Base-by-base conservation (phyloP, 768 basidiomycete genomes). In the Russula ochroleuca region DNA sequence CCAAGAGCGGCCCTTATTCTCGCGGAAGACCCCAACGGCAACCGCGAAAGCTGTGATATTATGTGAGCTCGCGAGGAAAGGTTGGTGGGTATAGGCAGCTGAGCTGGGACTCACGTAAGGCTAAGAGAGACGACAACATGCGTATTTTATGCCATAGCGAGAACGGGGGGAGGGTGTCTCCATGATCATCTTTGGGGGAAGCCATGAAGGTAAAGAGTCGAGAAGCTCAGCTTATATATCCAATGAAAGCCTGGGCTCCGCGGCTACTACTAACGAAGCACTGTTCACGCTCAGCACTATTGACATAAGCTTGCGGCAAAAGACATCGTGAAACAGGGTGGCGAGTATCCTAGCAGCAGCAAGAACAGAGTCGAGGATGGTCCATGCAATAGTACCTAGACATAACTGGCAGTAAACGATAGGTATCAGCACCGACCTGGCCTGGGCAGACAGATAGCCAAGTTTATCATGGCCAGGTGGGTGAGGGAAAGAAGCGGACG, bases 1-100 rank as follows among this genome's bases (percentile, higher is more conserved):
- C 64, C 64, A 65, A 2, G 64, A 65, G 25, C 64, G 60, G 13
- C 60, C 55, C 2, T 51, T 19, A 15, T 56, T 65, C 31, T 61
- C 49, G 31, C 40, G 53, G 49, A 62, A 65, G 8, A 60, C 21
- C 0, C 50, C 59, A 5, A 60, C 2, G 1, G 31, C 40, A 10
- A 52, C 14, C 15, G 28, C 50, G 11, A 60, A 23, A 15, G 50
- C 59, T 60, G 59, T 33, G 9, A 37, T 1, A 19, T 47, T 21
- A 23, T 7, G 13, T 57, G 17, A 21, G 38, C 13, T 8, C 23
- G 37, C 6, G 19, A 40, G 23, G 9, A 23, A 14, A 14, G 1
- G 28, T 28, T 28, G 38, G 17, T 17, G 13, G 54, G 2, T 15
- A 11, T 19, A 19, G 40, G 40, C 28, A 7, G 28, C 9, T 49